Evolutionary conservation across 495 filamentous ascomycete genomes (phyloP), one percentile per base, ranked within the genome.

Genomic region (Hyaloscypha finlandica): DNA sequence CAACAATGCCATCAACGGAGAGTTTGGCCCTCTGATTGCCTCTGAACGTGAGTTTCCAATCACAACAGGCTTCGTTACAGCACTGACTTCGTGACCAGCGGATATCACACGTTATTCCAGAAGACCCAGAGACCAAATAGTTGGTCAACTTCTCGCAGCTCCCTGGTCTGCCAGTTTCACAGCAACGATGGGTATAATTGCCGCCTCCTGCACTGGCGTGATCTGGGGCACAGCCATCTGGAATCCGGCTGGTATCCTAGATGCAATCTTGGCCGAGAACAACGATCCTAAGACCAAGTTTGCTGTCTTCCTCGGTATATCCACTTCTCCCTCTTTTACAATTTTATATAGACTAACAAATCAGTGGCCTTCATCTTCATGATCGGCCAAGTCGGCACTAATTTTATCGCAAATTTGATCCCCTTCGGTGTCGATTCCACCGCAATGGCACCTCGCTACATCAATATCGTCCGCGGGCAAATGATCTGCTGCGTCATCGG

Each of bases 361-460:
- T 74, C 77, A 45, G 51, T 37, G 35, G 35, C 35, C 35, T 37
- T 37, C 35, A 37, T 12, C 6, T 37, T 37, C 35, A 37, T 37
- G 35, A 3, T 37, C 35, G 35, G 35, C 35, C 35, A 37, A 37
- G 35, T 78, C 11, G 77, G 73, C 48, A 76, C 72, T 29, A 78
- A 78, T 66, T 67, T 78, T 31, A 73, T 71, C 37, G 74, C 74
- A 11, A 78, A 78, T 56, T 70, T 76, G 74, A 77, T 78, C 32
- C 70, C 76, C 12, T 76, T 78, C 55, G 77, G 77, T 3, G 52
- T 64, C 9, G 77, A 78, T 57, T 2, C 16, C 53, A 32, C 60
- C 29, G 48, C 51, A 51, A 51, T 67, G 53, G 16, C 32, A 51
- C 61, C 59, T 3, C 33, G 66, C 2, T 75, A 69, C 45, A 70